A percentile compares a stretch with the other conserved stretches of the same genome.
Evolutionary conservation across 495 filamentous ascomycete species (phyloP).

Genomic region (Xylaria scruposa): DNA sequence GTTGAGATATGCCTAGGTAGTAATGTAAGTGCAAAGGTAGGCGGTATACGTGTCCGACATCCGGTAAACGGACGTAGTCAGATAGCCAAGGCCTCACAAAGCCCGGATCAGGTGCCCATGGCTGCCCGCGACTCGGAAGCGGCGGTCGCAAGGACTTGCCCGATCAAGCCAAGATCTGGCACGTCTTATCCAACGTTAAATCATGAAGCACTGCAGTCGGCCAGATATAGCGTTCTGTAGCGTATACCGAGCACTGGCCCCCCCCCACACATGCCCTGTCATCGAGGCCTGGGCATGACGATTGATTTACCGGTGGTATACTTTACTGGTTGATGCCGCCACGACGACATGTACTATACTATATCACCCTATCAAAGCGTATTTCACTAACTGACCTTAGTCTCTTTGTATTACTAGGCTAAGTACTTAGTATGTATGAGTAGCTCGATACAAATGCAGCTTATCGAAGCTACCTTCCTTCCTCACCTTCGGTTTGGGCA

Average conservation of each 20-base stretch:
- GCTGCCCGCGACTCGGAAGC: neutral
- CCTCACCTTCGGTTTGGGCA: slow-evolving; percentile 3
- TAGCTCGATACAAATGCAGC: slow-evolving; percentile 4
- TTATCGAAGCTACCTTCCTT: slow-evolving; percentile 9
- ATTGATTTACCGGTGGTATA: neutral
- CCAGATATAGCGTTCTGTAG: neutral
- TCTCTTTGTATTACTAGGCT: neutral
- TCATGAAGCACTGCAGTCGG: neutral
- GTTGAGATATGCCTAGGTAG: neutral
- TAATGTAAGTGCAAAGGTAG: too few relatives aligned
- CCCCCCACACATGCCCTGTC: slow-evolving; percentile 8
- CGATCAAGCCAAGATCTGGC: slow-evolving; percentile 29
- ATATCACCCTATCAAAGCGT: neutral
- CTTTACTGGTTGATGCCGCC: neutral
- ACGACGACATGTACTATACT: neutral
- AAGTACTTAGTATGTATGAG: neutral
- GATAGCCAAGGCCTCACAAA: slow-evolving; percentile 5
- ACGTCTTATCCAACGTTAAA: neutral
- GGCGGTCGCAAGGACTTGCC: slow-evolving; percentile 43
- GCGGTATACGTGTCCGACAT: neutral
- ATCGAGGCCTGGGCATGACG: neutral
- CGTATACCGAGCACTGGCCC: neutral
- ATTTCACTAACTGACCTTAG: neutral
- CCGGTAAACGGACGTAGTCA: slow-evolving; percentile 22
- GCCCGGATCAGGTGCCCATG: neutral